Base-by-base conservation (phyloP, 108 stramenopile species). In the Thalassiosira profunda region DNA sequence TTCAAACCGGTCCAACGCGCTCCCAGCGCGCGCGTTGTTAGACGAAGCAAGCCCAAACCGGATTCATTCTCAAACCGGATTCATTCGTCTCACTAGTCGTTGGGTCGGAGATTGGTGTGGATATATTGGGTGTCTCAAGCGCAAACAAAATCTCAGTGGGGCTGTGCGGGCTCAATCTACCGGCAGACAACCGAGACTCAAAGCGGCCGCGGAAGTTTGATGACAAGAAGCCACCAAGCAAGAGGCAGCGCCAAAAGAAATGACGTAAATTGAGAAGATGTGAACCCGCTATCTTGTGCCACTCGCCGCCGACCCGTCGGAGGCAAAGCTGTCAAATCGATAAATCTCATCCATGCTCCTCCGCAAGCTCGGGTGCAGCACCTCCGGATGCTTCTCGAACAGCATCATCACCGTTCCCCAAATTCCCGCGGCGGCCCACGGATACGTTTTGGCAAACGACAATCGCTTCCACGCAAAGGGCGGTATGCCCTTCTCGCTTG, bases 291-390 rank as follows among this genome's bases (percentile, higher is more conserved):
- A 26, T 52, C 51, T 20, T 31, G 18, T 23, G 30, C 25, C 2
- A 31, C 29, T n/a, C 4, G 6, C 47, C 4, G 46, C 20, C 28
- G 18, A 21, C 28, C 15, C 14, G 24, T 46, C 14, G 1, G 10
- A 46, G 8, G 43, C 46, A 35, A 69, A 61, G 43, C 52, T 38
- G 23, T 12, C 52, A 45, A 72, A 82, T 25, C 93, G 81, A 76
- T 91, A 95, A 45, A 95, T 91, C 53, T 92, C 93, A 68, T 95
- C 90, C 93, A 95, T 95, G 67, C 88, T 90, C 37, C 66, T 53
- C 46, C 69, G 83, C 60, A 95, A 80, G 30, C 86, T 89, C 23
- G 81, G 86, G 58, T 95, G 90, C 37, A 95, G 70, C 3, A 88
- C 83, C 31, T 92, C 72, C 4, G 93, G 93, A 63, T 80, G 79